Evolutionary conservation across 495 filamentous ascomycete genomes (phyloP), one percentile per base, ranked within the genome.

Genomic region (Aspergillus sclerotiicarbonarius): DNA sequence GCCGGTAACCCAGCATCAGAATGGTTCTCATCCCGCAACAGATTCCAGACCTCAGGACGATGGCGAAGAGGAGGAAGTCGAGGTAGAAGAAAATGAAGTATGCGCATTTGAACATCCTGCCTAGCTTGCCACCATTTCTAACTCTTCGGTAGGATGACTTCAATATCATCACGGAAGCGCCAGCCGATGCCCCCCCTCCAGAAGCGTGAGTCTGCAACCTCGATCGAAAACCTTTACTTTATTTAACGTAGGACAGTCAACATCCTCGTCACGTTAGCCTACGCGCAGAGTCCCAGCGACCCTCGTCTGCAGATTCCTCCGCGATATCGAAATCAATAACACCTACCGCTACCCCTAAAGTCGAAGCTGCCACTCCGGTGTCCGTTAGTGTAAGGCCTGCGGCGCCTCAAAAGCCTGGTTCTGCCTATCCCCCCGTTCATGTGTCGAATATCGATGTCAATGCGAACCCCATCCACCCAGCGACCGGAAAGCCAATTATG

Each of bases 81-180:
- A 91, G 61, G 88, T 87, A 15, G 80, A 83, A 57, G 80, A 84
- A 35, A 84, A 87, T 52, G 84, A 87, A 35, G 85, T 84, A 59
- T 73, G 82, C 68, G 75, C 63, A 59, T 73, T 80, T 64, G 19
- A 30, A 44, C 55, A 52, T 52, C 4, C 25, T 15, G n/a, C 33
- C 35, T 10, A 41, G 39, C 25, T 16, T 30, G 35, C 25, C 33
- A n/a, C 52, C 57, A 31, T 60, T 49, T 65, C 68, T 62, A 55
- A 63, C 13, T 53, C 47, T 12, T 18, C 8, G 16, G 16, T 49
- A 68, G 62, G 70, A 96, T 84, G 94, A 98, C 59, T 89, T 98
- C 63, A 92, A 98, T 64, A 95, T 98, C 64, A 95, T 97, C 62
- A 92, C 90, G 58, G 94, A 94, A 72, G 90, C 92, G 52, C 87